Conservation (phyloP, 1,284 basidiomycete genomes). For the Puccinia polysora region DNA sequence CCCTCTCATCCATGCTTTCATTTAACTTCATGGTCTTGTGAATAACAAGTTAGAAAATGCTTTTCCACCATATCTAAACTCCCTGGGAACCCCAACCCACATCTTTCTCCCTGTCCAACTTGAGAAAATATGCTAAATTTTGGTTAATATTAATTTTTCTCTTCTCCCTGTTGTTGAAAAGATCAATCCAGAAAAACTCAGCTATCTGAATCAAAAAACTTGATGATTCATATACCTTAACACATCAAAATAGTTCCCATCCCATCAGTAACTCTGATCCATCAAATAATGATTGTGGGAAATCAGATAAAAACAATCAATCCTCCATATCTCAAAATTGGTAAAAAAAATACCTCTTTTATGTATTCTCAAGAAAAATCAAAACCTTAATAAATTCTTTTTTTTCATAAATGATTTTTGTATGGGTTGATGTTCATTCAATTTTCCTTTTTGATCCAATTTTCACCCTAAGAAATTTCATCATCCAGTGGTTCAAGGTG, state of each 20-base stretch:
- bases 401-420: too few species aligned
- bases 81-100: too few species aligned
- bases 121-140: too few species aligned
- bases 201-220: slow-evolving; percentile 16
- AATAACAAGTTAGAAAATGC: slow-evolving; percentile 43
- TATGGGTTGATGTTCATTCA: too few species aligned
- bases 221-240: not conserved
- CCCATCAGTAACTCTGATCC: not conserved
- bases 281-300: not conserved
- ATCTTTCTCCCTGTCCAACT: too few species aligned
- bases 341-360: not conserved
- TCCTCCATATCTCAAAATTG: not conserved
- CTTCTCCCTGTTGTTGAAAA: not conserved
- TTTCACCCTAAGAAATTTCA: too few species aligned
- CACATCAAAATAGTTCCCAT: not conserved
- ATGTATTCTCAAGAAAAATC: too few species aligned
- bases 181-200: slow-evolving; percentile 21
- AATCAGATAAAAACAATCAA: slow-evolving; percentile 16
- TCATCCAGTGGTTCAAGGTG: too few species aligned
- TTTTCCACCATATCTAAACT: not conserved
- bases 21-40: slow-evolving; percentile 67
- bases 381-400: not conserved
- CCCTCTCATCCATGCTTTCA: slow-evolving; percentile 81
- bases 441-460: too few species aligned
- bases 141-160: not conserved